A percentile compares a stretch with the other conserved stretches of the same genome.
phyloP scores from a whole-genome alignment of 2,329 filamentous ascomycete genomes.

The Epichloe bromicola region DNA sequence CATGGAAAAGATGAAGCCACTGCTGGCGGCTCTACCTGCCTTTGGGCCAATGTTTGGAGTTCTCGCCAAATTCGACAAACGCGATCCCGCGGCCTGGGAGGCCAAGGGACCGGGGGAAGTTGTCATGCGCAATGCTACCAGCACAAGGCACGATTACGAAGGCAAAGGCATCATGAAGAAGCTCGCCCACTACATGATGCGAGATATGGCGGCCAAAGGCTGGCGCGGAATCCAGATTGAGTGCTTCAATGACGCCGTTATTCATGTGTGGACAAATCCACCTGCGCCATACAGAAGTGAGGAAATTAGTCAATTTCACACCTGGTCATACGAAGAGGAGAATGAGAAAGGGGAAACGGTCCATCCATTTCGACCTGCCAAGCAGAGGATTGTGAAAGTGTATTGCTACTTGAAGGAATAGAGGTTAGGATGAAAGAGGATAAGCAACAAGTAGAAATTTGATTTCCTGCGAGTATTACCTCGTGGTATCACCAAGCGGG shows the following conservation, averaged over 20 bases:
- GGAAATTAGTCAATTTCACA: conserved; percentile 6
- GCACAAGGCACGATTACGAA: conserved; percentile 15
- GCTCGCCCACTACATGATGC: conserved; percentile 14
- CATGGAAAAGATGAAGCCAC: too few species aligned
- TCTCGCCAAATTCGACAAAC: too few species aligned
- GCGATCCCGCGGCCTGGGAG: conserved; percentile 3
- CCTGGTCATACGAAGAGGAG: not conserved
- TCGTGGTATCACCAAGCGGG: too few species aligned
- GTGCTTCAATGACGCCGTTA: conserved; percentile 11
- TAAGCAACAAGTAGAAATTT: too few species aligned
- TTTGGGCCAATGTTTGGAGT: too few species aligned
- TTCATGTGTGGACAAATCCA: conserved; percentile 14
- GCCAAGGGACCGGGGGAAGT: conserved; percentile 14
- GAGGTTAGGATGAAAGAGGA: too few species aligned
- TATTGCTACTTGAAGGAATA: too few species aligned
- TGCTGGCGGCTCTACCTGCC: too few species aligned
- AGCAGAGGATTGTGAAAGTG: too few species aligned
- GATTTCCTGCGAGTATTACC: too few species aligned
- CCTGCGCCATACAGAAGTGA: conserved; percentile 13
- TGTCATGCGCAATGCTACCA: conserved; percentile 14
- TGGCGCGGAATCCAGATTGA: conserved; percentile 16
- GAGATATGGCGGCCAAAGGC: conserved; percentile 9
- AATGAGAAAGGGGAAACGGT: too few species aligned
- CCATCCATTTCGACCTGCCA: too few species aligned
- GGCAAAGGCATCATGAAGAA: conserved; percentile 14